phyloP scores from a whole-genome alignment of 768 basidiomycete genomes.

The Ramaria rubella region DNA sequence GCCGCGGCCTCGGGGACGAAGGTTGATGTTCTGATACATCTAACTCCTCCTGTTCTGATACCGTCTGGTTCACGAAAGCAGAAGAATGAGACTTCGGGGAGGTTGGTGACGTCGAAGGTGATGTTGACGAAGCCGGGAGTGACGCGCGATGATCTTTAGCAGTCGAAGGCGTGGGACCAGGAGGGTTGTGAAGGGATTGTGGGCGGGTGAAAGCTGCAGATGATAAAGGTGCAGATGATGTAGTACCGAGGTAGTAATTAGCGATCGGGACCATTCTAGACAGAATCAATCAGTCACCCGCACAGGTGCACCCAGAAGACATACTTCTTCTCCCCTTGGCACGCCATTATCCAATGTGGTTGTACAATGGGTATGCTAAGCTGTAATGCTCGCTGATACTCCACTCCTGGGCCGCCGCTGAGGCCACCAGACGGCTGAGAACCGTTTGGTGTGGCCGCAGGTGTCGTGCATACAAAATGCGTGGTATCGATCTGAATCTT shows the following conservation, averaged over 20 bases:
- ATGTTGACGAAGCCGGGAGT: constrained; percentile 40
- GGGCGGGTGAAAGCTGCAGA: constrained; percentile 41
- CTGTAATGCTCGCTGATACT: constrained; percentile 93
- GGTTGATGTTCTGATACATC: background rate
- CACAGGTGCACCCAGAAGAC: constrained; percentile 18
- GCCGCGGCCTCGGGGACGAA: constrained; percentile 38
- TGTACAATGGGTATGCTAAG: constrained; percentile 92
- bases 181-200: constrained; percentile 69
- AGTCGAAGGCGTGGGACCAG: constrained; percentile 30
- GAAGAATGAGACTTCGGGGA: constrained; percentile 28
- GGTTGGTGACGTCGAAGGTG: constrained; percentile 29
- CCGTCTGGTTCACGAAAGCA: constrained; percentile 27
- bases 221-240: constrained; percentile 40
- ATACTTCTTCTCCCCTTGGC: constrained; percentile 77
- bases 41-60: constrained; percentile 26
- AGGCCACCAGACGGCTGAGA: constrained; percentile 49
- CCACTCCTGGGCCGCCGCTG: constrained; percentile 62
- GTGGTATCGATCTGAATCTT: constrained; percentile 97
- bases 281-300: background rate
- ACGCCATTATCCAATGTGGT: constrained; percentile 92
- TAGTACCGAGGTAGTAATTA: constrained; percentile 71
- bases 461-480: constrained; percentile 94
- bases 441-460: constrained; percentile 46
- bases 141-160: constrained; percentile 52
- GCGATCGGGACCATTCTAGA: constrained; percentile 82